Evolutionary conservation across 2,329 filamentous ascomycete species (phyloP), one percentile per base, ranked within the genome.

Genomic region (Neonectria faginata): DNA sequence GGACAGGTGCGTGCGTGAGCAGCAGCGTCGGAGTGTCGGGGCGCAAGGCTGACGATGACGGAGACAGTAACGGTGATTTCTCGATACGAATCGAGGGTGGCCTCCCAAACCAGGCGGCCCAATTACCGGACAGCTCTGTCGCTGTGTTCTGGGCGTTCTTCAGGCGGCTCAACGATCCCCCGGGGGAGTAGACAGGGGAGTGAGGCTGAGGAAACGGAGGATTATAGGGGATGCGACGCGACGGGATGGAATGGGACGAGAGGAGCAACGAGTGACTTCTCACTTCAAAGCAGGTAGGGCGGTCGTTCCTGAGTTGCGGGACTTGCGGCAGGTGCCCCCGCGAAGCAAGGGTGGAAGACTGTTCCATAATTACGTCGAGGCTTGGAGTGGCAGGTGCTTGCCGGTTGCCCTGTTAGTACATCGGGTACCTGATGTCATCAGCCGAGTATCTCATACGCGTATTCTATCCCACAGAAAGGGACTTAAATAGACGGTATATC

Each of bases 301-400:
- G 44, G 48, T 59, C 54, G 51, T 65, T 63, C 64, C 48, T 59
- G 45, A 60, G 56, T 69, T 73, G 71, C 67, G 69, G 69, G 68
- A 68, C 64, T 66, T 67, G 69, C 65, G 60, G 62, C 53, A 39
- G 36, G 57, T 50, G 62, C 57, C 57, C 62, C 67, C 58, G 69
- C 68, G 63, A 53, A 59, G 58, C 67, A 60, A 60, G 62, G 59
- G 52, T 60, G 56, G 41, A 61, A 57, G 31, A 12, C 31, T 33
- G 11, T 12, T 29, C 25, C 25, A 25, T 44, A 48, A 54, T 42
- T 56, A 42, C 50, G 25, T 48, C n/a, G 44, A 58, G 47, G 55
- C 55, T 39, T 42, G 20, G 45, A 36, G 44, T 33, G 33, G 41
- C 50, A 56, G 27, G 50, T 20, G 36, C 36, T 39, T 39, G 14